phyloP scores from a whole-genome alignment of 768 basidiomycete species.

The Russula olivacea region DNA sequence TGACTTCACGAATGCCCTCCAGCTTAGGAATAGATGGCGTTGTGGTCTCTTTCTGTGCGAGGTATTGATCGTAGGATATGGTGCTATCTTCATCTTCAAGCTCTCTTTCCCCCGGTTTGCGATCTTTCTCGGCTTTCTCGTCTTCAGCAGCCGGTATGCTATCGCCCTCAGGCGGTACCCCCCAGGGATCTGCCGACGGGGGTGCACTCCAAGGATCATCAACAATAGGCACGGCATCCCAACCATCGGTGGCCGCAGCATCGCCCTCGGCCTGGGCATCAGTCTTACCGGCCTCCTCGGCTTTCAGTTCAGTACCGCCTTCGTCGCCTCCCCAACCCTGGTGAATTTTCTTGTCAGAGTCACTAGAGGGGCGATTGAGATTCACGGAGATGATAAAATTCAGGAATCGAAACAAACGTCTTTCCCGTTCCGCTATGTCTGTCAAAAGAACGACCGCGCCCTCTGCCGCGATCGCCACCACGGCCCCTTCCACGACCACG shows the following conservation, averaged over 20 bases:
- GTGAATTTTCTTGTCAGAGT: conserved; percentile 92
- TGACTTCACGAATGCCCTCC: conserved; percentile 62
- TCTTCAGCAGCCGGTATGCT: conserved; percentile 33
- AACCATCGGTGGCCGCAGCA: conserved; percentile 30
- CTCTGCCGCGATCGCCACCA: conserved; percentile 46
- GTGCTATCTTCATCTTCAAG: conserved; percentile 89
- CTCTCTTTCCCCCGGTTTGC: conserved; percentile 48
- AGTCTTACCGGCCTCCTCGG: conserved; percentile 64
- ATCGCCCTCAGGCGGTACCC: conserved; percentile 27
- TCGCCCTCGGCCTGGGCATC: conserved; percentile 59
- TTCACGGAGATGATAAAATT: conserved; percentile 4
- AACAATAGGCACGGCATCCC: conserved; percentile 32
- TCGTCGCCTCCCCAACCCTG: conserved; percentile 95
- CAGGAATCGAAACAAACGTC: conserved; percentile 43
- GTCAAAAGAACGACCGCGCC: conserved; percentile 75
- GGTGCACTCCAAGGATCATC: conserved; percentile 35
- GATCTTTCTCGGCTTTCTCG: conserved; percentile 33
- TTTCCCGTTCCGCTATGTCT: conserved; percentile 83
- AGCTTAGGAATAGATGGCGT: conserved; percentile 62
- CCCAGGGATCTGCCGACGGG: conserved; percentile 31
- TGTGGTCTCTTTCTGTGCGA: conserved; percentile 69
- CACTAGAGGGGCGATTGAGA: conserved; percentile 42
- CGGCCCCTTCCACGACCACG: conserved; percentile 46
- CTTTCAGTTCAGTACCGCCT: conserved; percentile 74
- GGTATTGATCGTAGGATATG: conserved; percentile 89